Percentiles rank a stretch among this genome's conserved stretches.
Evolutionary conservation across 108 stramenopile genomes (phyloP).

Genomic region (Cylindrotheca closterium): DNA sequence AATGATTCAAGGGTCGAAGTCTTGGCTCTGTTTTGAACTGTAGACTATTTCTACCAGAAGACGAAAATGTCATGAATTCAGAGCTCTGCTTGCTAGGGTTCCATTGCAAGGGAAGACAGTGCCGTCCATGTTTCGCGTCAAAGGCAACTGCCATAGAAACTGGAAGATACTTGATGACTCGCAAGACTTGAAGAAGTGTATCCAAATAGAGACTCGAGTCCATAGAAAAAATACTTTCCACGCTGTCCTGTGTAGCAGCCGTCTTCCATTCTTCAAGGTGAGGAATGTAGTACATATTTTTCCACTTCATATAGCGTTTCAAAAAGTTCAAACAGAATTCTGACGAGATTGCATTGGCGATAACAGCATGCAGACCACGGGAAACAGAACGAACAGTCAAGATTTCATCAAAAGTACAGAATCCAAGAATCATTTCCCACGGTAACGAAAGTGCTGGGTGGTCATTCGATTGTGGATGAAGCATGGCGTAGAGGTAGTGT

Average conservation of each 20-base stretch:
- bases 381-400: slow-evolving; percentile 1
- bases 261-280: neutral
- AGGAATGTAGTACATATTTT: neutral
- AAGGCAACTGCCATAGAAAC: slow-evolving; percentile 2
- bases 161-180: slow-evolving; percentile 1
- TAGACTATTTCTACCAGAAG: too few relatives aligned
- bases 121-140: slow-evolving; percentile 6
- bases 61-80: too few relatives aligned
- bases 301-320: neutral
- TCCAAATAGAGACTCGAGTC: neutral
- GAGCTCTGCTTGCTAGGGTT: too few relatives aligned
- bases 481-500: too few relatives aligned
- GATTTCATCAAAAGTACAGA: slow-evolving; percentile 1
- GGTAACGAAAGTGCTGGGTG: too few relatives aligned
- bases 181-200: neutral
- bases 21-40: too few relatives aligned
- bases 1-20: too few relatives aligned
- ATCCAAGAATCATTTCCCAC: slow-evolving; percentile 1
- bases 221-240: neutral
- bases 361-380: neutral
- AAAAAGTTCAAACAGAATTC: neutral
- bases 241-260: neutral
- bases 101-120: slow-evolving; percentile 8
- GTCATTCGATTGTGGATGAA: too few relatives aligned
- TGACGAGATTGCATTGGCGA: neutral